Evolutionary conservation across 139 green algal genomes (phyloP).

Genomic region (Picochlorum sp.): DNA sequence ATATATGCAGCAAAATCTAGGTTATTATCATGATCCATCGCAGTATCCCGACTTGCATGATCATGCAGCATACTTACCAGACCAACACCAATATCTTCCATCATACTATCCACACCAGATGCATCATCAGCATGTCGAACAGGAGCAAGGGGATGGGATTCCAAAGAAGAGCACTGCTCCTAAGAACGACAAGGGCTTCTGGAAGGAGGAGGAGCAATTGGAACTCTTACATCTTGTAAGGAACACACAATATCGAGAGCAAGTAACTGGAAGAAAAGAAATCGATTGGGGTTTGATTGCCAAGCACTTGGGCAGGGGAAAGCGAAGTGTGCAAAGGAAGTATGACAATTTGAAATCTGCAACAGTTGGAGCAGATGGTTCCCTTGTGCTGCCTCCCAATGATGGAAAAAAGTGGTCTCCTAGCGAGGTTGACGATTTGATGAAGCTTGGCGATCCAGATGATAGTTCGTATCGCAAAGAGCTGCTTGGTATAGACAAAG

Average conservation of each 20-base stretch:
- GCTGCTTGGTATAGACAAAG: conserved; percentile 28
- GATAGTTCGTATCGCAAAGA: conserved; percentile 20
- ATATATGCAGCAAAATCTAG: background rate
- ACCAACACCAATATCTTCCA: no score
- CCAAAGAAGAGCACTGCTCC: conserved; percentile 4
- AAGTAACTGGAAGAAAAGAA: conserved; percentile 17
- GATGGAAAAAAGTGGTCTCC: conserved; percentile 35
- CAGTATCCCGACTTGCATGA: no score
- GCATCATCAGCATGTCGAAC: no score
- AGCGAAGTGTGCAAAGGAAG: conserved; percentile 30
- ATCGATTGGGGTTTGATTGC: conserved; percentile 32
- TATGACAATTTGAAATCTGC: conserved; percentile 34
- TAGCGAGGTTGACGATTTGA: conserved; percentile 28
- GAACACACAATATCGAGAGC: conserved; percentile 11
- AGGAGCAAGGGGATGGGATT: no score
- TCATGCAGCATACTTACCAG: no score
- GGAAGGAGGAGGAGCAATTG: conserved; percentile 28
- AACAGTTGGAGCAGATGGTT: conserved; percentile 4
- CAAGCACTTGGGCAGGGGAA: conserved; percentile 31
- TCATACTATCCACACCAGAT: no score
- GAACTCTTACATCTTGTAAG: conserved; percentile 24
- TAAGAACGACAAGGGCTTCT: conserved; percentile 28
- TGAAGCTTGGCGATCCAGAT: conserved; percentile 21
- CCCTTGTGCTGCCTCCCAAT: conserved; percentile 22
- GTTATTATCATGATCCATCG: background rate